These are phyloP conservation scores for Suhomyces terraborum DNA, from an alignment of 1,139 yeast genomes.

Conservation along the genomic window DNA sequence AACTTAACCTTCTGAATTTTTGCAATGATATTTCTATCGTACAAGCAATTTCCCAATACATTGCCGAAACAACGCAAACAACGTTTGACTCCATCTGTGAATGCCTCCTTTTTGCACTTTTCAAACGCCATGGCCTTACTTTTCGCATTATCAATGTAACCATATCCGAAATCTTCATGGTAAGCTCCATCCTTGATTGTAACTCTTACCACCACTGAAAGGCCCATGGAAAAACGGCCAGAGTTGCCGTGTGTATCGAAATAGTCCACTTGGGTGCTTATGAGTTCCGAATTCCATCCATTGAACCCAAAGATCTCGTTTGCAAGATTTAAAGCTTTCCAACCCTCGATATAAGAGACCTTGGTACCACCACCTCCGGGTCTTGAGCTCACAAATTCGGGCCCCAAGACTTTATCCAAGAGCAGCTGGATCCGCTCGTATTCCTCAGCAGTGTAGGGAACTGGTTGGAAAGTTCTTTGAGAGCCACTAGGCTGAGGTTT, in stretches of 20 bases:
- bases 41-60: conserved; percentile 76
- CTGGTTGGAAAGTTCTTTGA: conserved; percentile 25
- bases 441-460: conserved; percentile 45
- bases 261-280: conserved; percentile 67
- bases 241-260: conserved; percentile 60
- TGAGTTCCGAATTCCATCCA: conserved; percentile 78
- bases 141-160: conserved; percentile 71
- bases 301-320: conserved; percentile 80
- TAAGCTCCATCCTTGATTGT: conserved; percentile 73
- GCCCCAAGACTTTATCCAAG: conserved; percentile 73
- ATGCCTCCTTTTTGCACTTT: conserved; percentile 78
- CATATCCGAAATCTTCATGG: conserved; percentile 83
- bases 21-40: conserved; percentile 64
- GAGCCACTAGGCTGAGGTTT: conserved; percentile 14
- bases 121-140: conserved; percentile 76
- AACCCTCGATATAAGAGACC: conserved; percentile 77
- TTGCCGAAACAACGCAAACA: conserved; percentile 79
- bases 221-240: conserved; percentile 60
- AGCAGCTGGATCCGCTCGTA: conserved; percentile 39
- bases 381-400: conserved; percentile 82
- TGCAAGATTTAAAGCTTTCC: conserved; percentile 78
- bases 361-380: conserved; percentile 74
- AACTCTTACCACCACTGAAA: conserved; percentile 71
- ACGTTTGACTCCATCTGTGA: conserved; percentile 77
- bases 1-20: conserved; percentile 56